phyloP scores from a whole-genome alignment of 2,329 filamentous ascomycete species.

The Graphilbum fragrans region DNA sequence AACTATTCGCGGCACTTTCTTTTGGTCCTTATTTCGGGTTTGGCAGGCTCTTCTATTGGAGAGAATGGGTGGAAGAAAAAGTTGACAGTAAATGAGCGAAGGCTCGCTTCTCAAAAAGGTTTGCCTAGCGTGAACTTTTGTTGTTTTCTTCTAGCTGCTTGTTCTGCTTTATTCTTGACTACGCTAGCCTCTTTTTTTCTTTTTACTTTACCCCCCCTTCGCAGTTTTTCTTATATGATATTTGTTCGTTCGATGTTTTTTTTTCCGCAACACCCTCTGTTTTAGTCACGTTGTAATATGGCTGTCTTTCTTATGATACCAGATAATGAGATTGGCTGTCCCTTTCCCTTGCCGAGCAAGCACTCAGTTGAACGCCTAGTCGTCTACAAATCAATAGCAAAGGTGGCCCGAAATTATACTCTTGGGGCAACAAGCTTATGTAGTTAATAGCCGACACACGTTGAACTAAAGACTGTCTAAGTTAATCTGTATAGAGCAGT shows the following conservation, averaged over 20 bases:
- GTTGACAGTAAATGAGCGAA: neutral
- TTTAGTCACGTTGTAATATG: conserved; percentile 36
- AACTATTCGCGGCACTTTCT: no score
- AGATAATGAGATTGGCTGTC: conserved; percentile 26
- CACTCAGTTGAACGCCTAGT: no score
- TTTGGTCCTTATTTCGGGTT: no score
- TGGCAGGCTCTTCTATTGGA: neutral
- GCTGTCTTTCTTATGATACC: conserved; percentile 36
- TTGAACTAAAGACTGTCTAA: no score
- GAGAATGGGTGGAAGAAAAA: neutral
- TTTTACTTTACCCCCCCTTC: conserved; percentile 10
- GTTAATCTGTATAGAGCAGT: neutral
- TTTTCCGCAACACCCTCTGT: conserved; percentile 19
- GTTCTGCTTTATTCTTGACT: neutral
- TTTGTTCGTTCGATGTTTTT: no score
- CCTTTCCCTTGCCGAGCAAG: conserved; percentile 9
- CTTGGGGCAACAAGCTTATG: no score
- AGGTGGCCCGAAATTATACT: no score
- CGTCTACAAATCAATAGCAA: no score
- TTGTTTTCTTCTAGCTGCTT: conserved; percentile 1
- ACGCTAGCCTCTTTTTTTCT: conserved; percentile 1
- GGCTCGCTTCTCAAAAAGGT: neutral
- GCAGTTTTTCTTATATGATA: conserved; percentile 14
- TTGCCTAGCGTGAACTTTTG: neutral
- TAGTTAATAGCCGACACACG: no score